Conservation (phyloP, 2,329 filamentous ascomycete genomes). For the Akanthomyces dipterigenus region DNA sequence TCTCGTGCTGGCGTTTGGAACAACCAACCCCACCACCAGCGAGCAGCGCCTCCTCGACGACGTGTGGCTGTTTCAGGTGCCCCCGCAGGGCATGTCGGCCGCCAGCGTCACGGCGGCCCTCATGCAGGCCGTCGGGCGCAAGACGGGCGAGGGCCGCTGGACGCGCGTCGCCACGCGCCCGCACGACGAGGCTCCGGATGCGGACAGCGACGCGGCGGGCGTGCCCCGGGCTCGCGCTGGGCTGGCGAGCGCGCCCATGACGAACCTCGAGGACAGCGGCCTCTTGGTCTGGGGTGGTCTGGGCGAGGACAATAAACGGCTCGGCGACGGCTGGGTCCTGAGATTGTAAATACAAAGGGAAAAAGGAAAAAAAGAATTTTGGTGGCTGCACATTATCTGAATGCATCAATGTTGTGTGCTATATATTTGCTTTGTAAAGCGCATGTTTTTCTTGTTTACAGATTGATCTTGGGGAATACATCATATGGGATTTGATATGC, state of each 20-base stretch:
- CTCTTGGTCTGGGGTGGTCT: constrained; percentile 57
- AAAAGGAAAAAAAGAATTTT: no score
- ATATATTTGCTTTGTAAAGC: not conserved
- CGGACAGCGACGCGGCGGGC: constrained; percentile 33
- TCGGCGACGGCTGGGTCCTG: constrained; percentile 60
- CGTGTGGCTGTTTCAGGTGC: constrained; percentile 59
- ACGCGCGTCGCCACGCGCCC: constrained; percentile 38
- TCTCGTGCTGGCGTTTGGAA: constrained; percentile 53
- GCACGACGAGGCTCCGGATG: constrained; percentile 49
- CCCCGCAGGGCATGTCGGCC: constrained; percentile 45
- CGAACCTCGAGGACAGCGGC: constrained; percentile 52
- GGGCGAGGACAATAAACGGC: constrained; percentile 40
- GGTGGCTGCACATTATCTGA: not conserved
- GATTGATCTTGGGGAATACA: not conserved
- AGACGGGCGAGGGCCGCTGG: constrained; percentile 55
- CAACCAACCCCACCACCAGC: no score
- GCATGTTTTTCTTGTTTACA: not conserved
- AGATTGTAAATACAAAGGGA: constrained; percentile 26
- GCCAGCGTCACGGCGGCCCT: constrained; percentile 52
- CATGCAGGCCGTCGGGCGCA: constrained; percentile 43
- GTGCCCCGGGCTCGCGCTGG: constrained; percentile 50
- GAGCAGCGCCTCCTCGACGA: constrained; percentile 52
- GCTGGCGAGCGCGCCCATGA: constrained; percentile 50
- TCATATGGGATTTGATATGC: not conserved
- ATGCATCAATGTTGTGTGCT: not conserved